Percentiles rank a stretch among this genome's conserved stretches.
These are phyloP conservation scores for Ampelocalamus luodianensis DNA, from an alignment of 176 grass and related monocot genomes.

Conservation along the genomic window DNA sequence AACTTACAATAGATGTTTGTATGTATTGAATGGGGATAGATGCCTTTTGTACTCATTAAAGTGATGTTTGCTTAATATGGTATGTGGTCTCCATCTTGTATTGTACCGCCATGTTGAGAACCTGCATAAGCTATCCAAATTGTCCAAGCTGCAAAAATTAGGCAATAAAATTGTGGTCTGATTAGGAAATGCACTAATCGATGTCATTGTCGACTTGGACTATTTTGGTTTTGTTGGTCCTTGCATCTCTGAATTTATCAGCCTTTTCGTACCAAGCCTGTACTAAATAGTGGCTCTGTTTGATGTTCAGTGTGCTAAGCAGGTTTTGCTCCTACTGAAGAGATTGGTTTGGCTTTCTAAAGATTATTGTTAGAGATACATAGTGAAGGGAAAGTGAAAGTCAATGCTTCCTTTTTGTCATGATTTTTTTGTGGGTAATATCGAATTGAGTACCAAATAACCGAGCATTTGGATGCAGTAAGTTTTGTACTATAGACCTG, in stretches of 20 bases:
- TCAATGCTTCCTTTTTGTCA: not conserved
- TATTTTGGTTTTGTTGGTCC: conserved; percentile 22
- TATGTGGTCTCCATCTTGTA: not conserved
- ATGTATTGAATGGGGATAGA: not conserved
- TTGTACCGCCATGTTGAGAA: not conserved
- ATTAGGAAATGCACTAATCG: not conserved
- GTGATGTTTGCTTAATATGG: conserved; percentile 11
- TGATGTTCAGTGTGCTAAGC: conserved; percentile 29
- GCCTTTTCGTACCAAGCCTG: too few species aligned
- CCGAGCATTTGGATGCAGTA: not conserved
- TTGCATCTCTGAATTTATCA: not conserved
- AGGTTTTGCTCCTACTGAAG: conserved; percentile 4
- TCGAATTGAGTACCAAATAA: not conserved
- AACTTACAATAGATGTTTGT: not conserved
- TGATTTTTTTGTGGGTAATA: not conserved
- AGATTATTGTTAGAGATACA: not conserved
- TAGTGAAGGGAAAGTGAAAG: not conserved
- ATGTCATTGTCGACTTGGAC: conserved; percentile 12
- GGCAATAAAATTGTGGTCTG: not conserved
- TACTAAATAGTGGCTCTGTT: conserved; percentile 5
- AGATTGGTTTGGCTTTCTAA: not conserved
- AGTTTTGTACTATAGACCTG: not conserved
- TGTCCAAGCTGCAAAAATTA: not conserved
- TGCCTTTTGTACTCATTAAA: not conserved
- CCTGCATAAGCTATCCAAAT: not conserved